Conservation (phyloP, 768 basidiomycete genomes). For the Boletus rubropictus region DNA sequence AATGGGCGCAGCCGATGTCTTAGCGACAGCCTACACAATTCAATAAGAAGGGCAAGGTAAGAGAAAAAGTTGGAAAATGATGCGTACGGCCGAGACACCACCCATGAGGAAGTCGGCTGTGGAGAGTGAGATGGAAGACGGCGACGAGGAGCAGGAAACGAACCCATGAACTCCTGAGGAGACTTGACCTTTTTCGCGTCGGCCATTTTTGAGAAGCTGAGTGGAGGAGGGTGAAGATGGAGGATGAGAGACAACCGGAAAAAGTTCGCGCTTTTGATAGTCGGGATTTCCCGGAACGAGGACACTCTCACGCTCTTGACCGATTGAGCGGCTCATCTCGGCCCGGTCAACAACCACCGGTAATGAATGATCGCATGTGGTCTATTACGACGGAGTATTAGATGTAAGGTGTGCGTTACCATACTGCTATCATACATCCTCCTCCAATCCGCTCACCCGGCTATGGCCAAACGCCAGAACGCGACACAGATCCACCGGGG, state of each 20-base stretch:
- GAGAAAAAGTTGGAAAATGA: not conserved
- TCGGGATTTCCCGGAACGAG: slow-evolving; percentile 27
- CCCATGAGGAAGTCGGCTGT: slow-evolving; percentile 94
- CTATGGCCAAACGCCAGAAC: slow-evolving; percentile 28
- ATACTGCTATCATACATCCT: slow-evolving; percentile 16
- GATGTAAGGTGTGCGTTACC: slow-evolving; percentile 11
- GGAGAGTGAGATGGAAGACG: slow-evolving; percentile 11
- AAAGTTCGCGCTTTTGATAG: slow-evolving; percentile 44
- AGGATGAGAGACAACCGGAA: slow-evolving; percentile 39
- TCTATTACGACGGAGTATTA: slow-evolving; percentile 7
- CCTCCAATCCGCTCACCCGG: slow-evolving; percentile 1
- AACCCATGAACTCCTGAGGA: slow-evolving; percentile 86
- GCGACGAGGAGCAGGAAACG: not conserved
- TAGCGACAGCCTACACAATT: slow-evolving; percentile 79
- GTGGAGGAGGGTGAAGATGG: slow-evolving; percentile 42
- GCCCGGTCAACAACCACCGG: not conserved
- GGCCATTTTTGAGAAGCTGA: slow-evolving; percentile 69
- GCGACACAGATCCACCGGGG: slow-evolving; percentile 20
- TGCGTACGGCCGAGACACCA: slow-evolving; percentile 83
- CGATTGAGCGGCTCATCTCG: slow-evolving; percentile 2
- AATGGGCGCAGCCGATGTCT: slow-evolving; percentile 98
- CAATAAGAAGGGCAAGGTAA: slow-evolving; percentile 14
- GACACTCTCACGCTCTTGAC: slow-evolving; percentile 27
- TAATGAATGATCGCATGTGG: not conserved
- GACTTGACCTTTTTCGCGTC: slow-evolving; percentile 80